Evolutionary conservation across 2,329 filamentous ascomycete genomes (phyloP), one percentile per base, ranked within the genome.

Genomic region (Claviceps cyperi): DNA sequence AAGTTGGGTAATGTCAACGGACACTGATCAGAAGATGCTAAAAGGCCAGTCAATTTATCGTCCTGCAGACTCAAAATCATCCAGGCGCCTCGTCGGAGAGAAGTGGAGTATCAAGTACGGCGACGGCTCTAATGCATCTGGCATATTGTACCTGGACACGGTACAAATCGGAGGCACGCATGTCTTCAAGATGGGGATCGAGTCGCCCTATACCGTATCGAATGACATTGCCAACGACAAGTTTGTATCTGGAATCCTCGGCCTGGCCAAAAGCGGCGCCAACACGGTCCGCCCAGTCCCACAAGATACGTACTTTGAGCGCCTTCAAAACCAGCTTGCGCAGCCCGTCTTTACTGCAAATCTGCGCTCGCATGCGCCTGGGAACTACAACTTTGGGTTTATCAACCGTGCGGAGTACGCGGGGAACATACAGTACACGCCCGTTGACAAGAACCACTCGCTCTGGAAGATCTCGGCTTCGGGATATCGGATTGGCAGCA

Each of bases 1-100:
- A n/a, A 75, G 85, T 66, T 86, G 83, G 83, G 77, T 81, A 40
- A 84, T 83, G 64, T 84, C 81, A 0, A 71, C 70, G 17, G 69
- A 80, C 22, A 75, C 81, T 14, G 61, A 75, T 5, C 54, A 63
- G 2, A 61, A 64, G 5, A 62, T 76, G 50, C 66, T 73, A 44
- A 56, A 55, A 0, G 76, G 76, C 4, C 81, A 84, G 57, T 60
- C 65, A 39, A 62, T 78, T 57, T 86, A 86, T 65, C 67, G 71
- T 41, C 76, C 77, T 4, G 56, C 62, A 38, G 51, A 64, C 3
- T 70, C 72, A 24, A 62, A 51, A 6, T 72, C 69, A 2, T 66
- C 66, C 45, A 71, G 69, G 54, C 62, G 69, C 43, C 56, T 78
- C 47, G 45, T 22, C 0, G 63, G 62, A 1, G 46, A 62, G 54